Evolutionary conservation across 495 filamentous ascomycete species (phyloP), one percentile per base, ranked within the genome.

Genomic region (Hypoxylon perforatum): DNA sequence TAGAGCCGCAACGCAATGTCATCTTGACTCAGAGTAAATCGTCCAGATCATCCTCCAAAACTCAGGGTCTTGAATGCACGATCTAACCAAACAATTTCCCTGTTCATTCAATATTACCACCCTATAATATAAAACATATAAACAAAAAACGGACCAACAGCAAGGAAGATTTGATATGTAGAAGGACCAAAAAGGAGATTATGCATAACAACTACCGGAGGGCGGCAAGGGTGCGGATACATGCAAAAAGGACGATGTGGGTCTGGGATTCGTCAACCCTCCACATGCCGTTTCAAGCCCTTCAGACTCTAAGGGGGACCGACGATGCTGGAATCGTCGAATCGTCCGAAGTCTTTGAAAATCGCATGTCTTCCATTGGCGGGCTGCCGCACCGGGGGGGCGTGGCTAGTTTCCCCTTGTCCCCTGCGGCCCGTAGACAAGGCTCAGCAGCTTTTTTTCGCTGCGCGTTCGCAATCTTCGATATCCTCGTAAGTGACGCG

Each of bases 171-270:
- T 3, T 41, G 14, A 12, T n/a, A 41, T 15, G 9, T 41, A 12
- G 38, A 12, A 36, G 2, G 12, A 46, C 23, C 15, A 57, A 28
- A 38, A 47, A 15, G 18, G 25, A 19, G 35, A 39, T 36, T 47
- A 54, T 58, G 48, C 54, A 65, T 55, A 36, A 47, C 41, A 66
- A 54, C 49, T 66, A 50, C 56, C 56, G 44, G 36, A 35, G 35
- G 28, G 51, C n/a, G n/a, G n/a, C n/a, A 51, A 19, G 57, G 41
- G 48, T 51, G 45, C 33, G 57, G 47, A 56, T 42, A 18, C 57
- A 57, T n/a, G n/a, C n/a, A n/a, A n/a, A n/a, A n/a, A n/a, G n/a
- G 44, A 30, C 63, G 47, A 61, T 61, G 63, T 67, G 63, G 63
- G 51, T 57, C 63, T 22, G n/a, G n/a, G 45, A 67, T 67, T 67